A percentile compares a stretch with the other conserved stretches of the same genome.
Conservation (phyloP, 1,284 basidiomycete species). For the Ustilago trichophora region DNA sequence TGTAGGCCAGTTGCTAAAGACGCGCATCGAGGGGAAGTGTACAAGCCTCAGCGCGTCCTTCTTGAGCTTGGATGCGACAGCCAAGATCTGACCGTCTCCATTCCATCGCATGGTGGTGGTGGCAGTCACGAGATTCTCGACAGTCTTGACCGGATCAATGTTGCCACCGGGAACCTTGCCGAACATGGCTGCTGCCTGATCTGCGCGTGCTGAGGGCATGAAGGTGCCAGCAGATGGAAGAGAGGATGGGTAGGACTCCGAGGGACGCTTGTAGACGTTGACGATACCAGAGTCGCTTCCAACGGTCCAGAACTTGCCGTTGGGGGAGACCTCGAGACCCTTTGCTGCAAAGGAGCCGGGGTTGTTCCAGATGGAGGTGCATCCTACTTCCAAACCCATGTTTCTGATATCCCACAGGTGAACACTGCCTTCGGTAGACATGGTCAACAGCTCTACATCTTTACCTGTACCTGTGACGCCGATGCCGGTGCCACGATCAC, state of each 20-base stretch:
- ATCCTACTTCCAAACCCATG: constrained; percentile 66
- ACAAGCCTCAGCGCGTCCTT: constrained; percentile 90
- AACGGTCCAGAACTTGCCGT: constrained; percentile 44
- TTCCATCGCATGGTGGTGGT: constrained; percentile 86
- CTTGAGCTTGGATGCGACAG: constrained; percentile 84
- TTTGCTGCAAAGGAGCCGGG: constrained; percentile 65
- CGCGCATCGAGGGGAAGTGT: constrained; percentile 81
- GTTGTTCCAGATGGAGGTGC: constrained; percentile 66
- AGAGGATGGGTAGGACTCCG: constrained; percentile 20
- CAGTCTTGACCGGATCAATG: constrained; percentile 75
- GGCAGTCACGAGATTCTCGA: constrained; percentile 88
- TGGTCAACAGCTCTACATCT: constrained; percentile 73
- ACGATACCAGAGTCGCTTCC: constrained; percentile 91
- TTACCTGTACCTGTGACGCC: constrained; percentile 60
- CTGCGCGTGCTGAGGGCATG: constrained; percentile 8
- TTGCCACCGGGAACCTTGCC: constrained; percentile 37
- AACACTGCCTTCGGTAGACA: constrained; percentile 84
- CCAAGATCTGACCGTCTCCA: constrained; percentile 85
- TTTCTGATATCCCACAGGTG: constrained; percentile 91
- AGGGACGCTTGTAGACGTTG: constrained; percentile 76
- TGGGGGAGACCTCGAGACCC: constrained; percentile 38
- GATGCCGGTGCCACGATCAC: constrained; percentile 40
- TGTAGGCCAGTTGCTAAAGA: constrained; percentile 96
- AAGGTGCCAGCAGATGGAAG: constrained; percentile 4
- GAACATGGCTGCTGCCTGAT: constrained; percentile 7